phyloP scores from a whole-genome alignment of 2,329 filamentous ascomycete species.

The Neurospora sp. region DNA sequence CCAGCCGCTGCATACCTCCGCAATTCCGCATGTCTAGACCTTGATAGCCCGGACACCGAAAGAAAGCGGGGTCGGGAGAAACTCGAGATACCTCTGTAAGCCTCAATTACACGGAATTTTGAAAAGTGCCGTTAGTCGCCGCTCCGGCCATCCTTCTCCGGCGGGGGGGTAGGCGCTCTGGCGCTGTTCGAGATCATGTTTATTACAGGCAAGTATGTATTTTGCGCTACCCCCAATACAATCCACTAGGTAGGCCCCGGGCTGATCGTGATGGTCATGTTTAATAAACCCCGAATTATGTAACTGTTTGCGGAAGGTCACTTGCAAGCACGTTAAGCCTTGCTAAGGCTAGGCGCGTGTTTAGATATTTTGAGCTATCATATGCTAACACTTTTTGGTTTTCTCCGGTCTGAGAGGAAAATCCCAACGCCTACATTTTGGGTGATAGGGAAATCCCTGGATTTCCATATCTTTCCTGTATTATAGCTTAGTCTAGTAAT shows the following conservation, averaged over 20 bases:
- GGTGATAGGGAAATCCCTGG: too few relatives aligned
- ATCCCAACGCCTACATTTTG: neutral
- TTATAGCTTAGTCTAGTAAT: too few relatives aligned
- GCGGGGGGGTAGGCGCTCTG: neutral
- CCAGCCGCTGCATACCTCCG: neutral
- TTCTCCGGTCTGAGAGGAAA: neutral
- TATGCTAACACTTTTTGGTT: neutral
- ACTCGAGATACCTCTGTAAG: neutral
- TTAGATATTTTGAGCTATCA: neutral
- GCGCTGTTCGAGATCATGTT: neutral
- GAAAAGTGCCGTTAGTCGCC: neutral
- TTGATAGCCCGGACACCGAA: neutral
- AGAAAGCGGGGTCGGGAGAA: neutral
- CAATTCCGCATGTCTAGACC: conserved; percentile 1
- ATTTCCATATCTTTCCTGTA: too few relatives aligned
- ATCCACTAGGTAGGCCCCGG: neutral
- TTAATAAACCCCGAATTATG: neutral
- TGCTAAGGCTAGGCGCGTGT: neutral
- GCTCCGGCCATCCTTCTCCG: neutral
- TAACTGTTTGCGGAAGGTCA: neutral
- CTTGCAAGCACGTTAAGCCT: neutral
- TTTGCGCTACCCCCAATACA: neutral
- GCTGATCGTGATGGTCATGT: neutral
- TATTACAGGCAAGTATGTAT: neutral
- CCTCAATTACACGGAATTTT: neutral